Evolutionary conservation across 2,329 filamentous ascomycete species (phyloP).

Genomic region (Colletotrichum spinosum): DNA sequence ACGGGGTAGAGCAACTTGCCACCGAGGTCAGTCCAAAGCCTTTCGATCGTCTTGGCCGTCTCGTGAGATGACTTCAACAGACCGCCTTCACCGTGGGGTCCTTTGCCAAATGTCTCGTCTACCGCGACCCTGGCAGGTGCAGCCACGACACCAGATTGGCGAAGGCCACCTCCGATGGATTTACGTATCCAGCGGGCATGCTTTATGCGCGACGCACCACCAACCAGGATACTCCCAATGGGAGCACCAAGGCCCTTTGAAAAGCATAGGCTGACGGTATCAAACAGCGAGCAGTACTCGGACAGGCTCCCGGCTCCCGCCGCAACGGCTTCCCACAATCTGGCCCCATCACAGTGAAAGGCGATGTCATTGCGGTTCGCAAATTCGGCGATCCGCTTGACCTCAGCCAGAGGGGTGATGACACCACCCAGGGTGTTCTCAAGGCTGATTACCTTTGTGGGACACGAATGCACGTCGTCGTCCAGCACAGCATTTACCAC

Average conservation of each 20-base stretch:
- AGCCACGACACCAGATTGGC: conserved; percentile 79
- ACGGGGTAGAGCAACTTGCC: conserved; percentile 76
- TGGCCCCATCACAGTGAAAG: conserved; percentile 83
- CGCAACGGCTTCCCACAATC: conserved; percentile 84
- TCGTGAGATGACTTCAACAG: conserved; percentile 70
- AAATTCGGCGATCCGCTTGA: conserved; percentile 76
- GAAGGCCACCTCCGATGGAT: conserved; percentile 78
- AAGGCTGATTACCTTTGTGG: conserved; percentile 83
- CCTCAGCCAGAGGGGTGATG: conserved; percentile 81
- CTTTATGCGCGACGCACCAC: conserved; percentile 50
- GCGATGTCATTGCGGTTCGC: conserved; percentile 72
- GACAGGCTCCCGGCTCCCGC: conserved; percentile 74
- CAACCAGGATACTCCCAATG: conserved; percentile 80
- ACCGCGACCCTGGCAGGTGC: conserved; percentile 79
- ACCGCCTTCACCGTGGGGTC: conserved; percentile 59
- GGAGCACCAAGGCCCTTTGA: conserved; percentile 87
- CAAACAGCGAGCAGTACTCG: conserved; percentile 76
- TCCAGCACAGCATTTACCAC: conserved; percentile 71
- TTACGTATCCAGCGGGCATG: conserved; percentile 67
- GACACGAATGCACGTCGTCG: conserved; percentile 81
- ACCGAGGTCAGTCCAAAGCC: conserved; percentile 77
- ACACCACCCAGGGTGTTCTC: conserved; percentile 89
- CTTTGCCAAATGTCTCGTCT: conserved; percentile 56
- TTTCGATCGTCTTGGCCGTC: conserved; percentile 73
- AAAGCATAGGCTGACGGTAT: conserved; percentile 83